A percentile compares a stretch with the other conserved stretches of the same genome.
These are phyloP conservation scores for Saprolegnia diclina DNA, from an alignment of 352 stramenopile genomes.

Conservation along the genomic window DNA sequence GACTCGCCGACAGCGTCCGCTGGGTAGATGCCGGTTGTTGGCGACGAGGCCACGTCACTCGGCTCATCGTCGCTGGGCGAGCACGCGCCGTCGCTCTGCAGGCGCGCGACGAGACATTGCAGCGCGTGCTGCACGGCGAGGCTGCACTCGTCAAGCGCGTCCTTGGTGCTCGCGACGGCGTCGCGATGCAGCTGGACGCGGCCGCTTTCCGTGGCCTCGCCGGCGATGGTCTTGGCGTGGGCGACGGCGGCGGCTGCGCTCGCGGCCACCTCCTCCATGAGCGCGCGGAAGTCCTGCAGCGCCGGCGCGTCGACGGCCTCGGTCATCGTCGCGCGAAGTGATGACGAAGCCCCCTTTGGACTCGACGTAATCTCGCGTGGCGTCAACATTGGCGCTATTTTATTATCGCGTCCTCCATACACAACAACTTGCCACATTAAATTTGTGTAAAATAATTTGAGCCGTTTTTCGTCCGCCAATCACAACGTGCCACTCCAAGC, in stretches of 20 bases:
- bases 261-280: background rate
- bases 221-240: background rate
- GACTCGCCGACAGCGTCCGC: background rate
- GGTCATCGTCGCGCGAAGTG: background rate
- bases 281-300: background rate
- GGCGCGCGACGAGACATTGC: background rate
- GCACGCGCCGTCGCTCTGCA: background rate
- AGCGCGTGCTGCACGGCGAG: background rate
- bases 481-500: too few relatives aligned
- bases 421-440: background rate
- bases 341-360: background rate
- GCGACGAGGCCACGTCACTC: background rate
- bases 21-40: background rate
- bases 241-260: background rate
- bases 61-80: background rate
- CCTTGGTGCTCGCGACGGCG: constrained; percentile 2
- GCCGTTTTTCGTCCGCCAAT: too few relatives aligned
- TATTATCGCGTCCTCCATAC: background rate
- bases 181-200: background rate
- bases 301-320: background rate
- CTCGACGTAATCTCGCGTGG: background rate
- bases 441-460: background rate
- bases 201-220: background rate
- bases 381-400: background rate
- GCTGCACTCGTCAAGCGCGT: constrained; percentile 5